Conservation (phyloP, 2,329 filamentous ascomycete species). For the Whalleya microplaca region DNA sequence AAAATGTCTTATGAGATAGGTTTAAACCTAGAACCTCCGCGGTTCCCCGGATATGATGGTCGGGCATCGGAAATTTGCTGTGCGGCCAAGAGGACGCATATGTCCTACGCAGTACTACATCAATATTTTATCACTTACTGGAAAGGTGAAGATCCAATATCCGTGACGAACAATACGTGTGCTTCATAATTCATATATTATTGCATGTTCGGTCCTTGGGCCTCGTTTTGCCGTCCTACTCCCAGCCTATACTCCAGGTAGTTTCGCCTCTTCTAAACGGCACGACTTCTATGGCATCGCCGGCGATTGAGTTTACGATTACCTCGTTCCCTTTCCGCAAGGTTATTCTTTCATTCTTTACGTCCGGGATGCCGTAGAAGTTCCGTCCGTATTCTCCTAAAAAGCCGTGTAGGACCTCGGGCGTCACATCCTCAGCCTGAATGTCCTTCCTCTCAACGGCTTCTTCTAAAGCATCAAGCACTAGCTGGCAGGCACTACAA, state of each 20-base stretch:
- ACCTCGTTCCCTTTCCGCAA: slow-evolving; percentile 41
- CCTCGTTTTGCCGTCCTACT: slow-evolving; percentile 23
- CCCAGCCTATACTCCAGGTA: slow-evolving; percentile 59
- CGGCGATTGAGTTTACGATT: slow-evolving; percentile 58
- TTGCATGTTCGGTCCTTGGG: no score
- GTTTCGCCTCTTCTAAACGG: slow-evolving; percentile 66
- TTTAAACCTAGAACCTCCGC: no score
- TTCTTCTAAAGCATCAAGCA: slow-evolving; percentile 59
- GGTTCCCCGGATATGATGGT: no score
- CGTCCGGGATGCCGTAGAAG: slow-evolving; percentile 25
- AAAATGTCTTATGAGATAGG: no score
- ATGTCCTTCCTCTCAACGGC: slow-evolving; percentile 42
- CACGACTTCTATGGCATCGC: slow-evolving; percentile 63
- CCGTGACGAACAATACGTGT: not conserved
- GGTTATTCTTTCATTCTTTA: slow-evolving; percentile 8
- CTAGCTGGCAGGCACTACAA: slow-evolving; percentile 48
- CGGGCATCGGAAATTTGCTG: no score
- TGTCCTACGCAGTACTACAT: not conserved
- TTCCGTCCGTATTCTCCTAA: slow-evolving; percentile 35
- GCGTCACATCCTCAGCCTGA: slow-evolving; percentile 33
- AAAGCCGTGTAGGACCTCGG: slow-evolving; percentile 36
- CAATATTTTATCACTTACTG: not conserved
- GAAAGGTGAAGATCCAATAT: no score
- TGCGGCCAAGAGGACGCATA: no score
- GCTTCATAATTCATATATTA: not conserved